These are phyloP conservation scores for Prunus yedoensis DNA, from an alignment of 331 rosid genomes.

Conservation along the genomic window DNA sequence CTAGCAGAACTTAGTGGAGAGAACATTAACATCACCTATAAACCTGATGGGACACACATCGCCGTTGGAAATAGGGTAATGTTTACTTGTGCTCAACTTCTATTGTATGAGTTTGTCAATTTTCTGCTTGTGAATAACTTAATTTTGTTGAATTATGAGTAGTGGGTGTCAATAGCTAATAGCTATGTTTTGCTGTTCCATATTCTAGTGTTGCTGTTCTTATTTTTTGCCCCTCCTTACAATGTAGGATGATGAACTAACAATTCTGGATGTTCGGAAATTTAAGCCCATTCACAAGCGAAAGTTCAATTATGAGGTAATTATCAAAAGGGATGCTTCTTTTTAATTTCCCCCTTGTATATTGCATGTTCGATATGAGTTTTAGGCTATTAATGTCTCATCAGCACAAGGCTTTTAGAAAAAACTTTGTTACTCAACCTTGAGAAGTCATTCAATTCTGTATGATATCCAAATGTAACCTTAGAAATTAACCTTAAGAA, in stretches of 20 bases:
- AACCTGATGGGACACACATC: constrained; percentile 90
- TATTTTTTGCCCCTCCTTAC: constrained; percentile 1
- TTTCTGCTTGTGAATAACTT: constrained; percentile 5
- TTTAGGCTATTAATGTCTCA: not conserved
- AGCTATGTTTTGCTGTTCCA: constrained; percentile 3
- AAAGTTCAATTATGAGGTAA: constrained; percentile 94
- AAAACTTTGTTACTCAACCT: not conserved
- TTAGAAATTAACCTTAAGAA: not conserved
- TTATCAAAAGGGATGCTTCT: not conserved
- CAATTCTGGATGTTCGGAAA: constrained; percentile 92
- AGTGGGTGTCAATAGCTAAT: constrained; percentile 7
- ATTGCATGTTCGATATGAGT: constrained; percentile 4
- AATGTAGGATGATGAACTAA: constrained; percentile 84
- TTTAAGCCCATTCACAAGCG: constrained; percentile 92
- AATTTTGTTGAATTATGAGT: not conserved
- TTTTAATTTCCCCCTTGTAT: not conserved
- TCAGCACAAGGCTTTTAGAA: not conserved
- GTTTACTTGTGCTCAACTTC: constrained; percentile 13
- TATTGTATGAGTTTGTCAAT: constrained; percentile 13
- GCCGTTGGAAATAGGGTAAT: constrained; percentile 95
- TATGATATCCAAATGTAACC: not conserved
- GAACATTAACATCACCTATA: constrained; percentile 93
- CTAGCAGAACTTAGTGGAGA: constrained; percentile 93
- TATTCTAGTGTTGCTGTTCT: not conserved
- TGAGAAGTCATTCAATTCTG: not conserved